These are phyloP conservation scores for Hibiscus trionum DNA, from an alignment of 345 rosid species.

Conservation along the genomic window DNA sequence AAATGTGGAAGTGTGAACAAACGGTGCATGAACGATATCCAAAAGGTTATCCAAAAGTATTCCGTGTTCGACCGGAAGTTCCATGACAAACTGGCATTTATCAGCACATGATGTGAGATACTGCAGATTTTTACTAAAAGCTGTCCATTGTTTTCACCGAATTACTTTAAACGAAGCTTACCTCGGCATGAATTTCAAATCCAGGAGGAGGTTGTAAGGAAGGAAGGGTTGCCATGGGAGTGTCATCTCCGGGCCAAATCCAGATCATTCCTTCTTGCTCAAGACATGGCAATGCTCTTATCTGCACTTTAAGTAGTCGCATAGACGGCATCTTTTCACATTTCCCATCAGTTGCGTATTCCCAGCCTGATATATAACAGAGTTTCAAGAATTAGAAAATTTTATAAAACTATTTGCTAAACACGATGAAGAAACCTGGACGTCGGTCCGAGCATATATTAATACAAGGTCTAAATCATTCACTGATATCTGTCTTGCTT, in stretches of 20 bases:
- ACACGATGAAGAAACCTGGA: not conserved
- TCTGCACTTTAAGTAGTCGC: slow-evolving; percentile 47
- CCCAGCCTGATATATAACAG: slow-evolving; percentile 59
- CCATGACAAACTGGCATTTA: slow-evolving; percentile 73
- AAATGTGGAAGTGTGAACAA: slow-evolving; percentile 90
- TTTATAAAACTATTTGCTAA: not conserved
- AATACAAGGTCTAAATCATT: not conserved
- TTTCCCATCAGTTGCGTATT: slow-evolving; percentile 77
- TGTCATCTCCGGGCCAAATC: slow-evolving; percentile 92
- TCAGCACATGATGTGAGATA: not conserved
- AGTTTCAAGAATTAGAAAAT: slow-evolving; percentile 6
- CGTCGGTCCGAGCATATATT: not conserved
- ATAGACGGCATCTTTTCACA: slow-evolving; percentile 94
- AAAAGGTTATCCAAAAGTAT: slow-evolving; percentile 86
- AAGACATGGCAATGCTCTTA: slow-evolving; percentile 74
- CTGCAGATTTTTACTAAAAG: not conserved
- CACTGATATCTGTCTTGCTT: not conserved
- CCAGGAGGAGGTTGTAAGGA: slow-evolving; percentile 82
- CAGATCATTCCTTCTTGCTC: slow-evolving; percentile 95
- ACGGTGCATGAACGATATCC: slow-evolving; percentile 97
- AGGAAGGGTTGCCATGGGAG: slow-evolving; percentile 68
- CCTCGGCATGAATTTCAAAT: slow-evolving; percentile 91
- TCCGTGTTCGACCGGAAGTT: slow-evolving; percentile 95
- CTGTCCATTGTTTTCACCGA: too few species aligned
- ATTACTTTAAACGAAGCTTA: slow-evolving; percentile 9